phyloP scores from a whole-genome alignment of 371 early-diverging fungal species.

The Mucor plumbeus region DNA sequence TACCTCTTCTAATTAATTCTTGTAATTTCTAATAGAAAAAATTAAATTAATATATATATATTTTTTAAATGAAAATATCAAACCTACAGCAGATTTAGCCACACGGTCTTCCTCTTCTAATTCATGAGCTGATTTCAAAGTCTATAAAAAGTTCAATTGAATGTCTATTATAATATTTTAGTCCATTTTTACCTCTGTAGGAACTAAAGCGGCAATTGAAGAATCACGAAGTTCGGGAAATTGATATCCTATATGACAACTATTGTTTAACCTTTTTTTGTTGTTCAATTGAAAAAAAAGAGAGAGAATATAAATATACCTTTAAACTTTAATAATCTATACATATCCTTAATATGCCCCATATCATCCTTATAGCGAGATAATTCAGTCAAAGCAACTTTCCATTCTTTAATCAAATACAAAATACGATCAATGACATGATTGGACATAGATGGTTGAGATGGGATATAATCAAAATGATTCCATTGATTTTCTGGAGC shows the following conservation, averaged over 20 bases:
- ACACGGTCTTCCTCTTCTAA: constrained; percentile 91
- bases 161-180: background rate
- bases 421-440: constrained; percentile 83
- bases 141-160: constrained; percentile 31
- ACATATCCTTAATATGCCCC: constrained; percentile 91
- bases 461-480: constrained; percentile 35
- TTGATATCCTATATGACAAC: constrained; percentile 67
- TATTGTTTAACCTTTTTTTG: background rate
- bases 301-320: constrained; percentile 35
- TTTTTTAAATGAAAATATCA: background rate
- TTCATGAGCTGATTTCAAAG: constrained; percentile 86
- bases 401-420: constrained; percentile 94
- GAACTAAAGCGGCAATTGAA: constrained; percentile 68
- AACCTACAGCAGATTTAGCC: constrained; percentile 83
- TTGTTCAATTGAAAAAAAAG: background rate
- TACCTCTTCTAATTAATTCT: constrained; percentile 92
- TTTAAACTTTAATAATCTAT: constrained; percentile 82
- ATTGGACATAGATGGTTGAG: constrained; percentile 46
- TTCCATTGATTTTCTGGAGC: constrained; percentile 41
- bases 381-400: constrained; percentile 77
- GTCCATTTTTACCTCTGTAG: constrained; percentile 51
- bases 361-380: constrained; percentile 91
- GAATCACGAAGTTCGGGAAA: constrained; percentile 83
- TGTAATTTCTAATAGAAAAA: constrained; percentile 80
- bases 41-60: background rate